These are phyloP conservation scores for Seiridium unicorne DNA, from an alignment of 2,329 filamentous ascomycete genomes.

Conservation along the genomic window DNA sequence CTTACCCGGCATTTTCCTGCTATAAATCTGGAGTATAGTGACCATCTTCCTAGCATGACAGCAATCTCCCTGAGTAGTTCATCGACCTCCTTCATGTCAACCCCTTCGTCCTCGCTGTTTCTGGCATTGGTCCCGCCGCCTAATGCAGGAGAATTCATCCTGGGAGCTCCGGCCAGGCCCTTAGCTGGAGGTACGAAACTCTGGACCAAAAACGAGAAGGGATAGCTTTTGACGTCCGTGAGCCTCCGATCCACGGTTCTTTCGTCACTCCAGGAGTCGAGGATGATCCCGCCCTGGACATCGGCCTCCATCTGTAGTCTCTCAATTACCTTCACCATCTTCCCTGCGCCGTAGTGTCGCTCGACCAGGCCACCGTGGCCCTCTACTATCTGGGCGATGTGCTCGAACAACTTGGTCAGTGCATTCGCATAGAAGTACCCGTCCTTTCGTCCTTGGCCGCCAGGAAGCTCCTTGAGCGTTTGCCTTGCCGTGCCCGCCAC, in stretches of 20 bases:
- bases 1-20: constrained; percentile 80
- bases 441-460: constrained; percentile 63
- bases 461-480: constrained; percentile 70
- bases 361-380: constrained; percentile 88
- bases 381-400: constrained; percentile 95
- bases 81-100: constrained; percentile 97
- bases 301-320: constrained; percentile 91
- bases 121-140: constrained; percentile 54
- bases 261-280: constrained; percentile 95
- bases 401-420: constrained; percentile 89
- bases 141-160: constrained; percentile 74
- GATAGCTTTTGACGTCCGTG: constrained; percentile 95
- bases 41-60: constrained; percentile 91
- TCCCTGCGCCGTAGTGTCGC: constrained; percentile 86
- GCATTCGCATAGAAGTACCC: constrained; percentile 90
- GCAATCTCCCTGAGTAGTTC: constrained; percentile 82
- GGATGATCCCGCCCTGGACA: constrained; percentile 90
- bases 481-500: constrained; percentile 80
- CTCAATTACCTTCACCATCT: constrained; percentile 94
- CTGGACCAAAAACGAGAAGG: constrained; percentile 94
- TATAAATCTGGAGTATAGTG: constrained; percentile 86
- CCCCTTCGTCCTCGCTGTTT: constrained; percentile 81
- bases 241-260: constrained; percentile 79
- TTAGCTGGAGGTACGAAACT: constrained; percentile 80
- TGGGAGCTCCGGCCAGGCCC: constrained; percentile 56